phyloP scores from a whole-genome alignment of 768 basidiomycete genomes.

The Leccinum rimulosum region DNA sequence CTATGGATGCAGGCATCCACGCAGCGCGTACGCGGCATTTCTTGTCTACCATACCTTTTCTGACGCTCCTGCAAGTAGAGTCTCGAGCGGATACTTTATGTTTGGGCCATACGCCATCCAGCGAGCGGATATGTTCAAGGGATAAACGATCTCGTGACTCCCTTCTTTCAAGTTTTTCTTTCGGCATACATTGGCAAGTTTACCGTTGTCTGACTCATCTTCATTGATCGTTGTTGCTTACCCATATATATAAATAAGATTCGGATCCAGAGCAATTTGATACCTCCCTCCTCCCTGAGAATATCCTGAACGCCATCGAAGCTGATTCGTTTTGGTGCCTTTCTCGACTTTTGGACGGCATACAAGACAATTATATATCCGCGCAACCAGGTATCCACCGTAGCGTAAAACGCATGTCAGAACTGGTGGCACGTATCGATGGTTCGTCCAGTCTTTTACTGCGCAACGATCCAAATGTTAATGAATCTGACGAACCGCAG shows the following conservation, averaged over 20 bases:
- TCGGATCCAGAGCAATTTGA: slow-evolving; percentile 90
- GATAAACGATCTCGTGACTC: slow-evolving; percentile 97
- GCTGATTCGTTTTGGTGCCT: slow-evolving; percentile 99
- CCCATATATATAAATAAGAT: slow-evolving; percentile 48
- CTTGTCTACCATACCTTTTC: slow-evolving; percentile 1
- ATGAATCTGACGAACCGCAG: slow-evolving; percentile 36
- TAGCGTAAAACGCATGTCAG: slow-evolving; percentile 91
- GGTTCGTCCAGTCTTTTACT: slow-evolving; percentile 43
- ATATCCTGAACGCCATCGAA: slow-evolving; percentile 81
- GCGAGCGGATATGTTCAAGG: slow-evolving; percentile 99
- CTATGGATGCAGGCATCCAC: slow-evolving; percentile 91
- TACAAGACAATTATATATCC: slow-evolving; percentile 97
- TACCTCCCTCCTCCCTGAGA: slow-evolving; percentile 65
- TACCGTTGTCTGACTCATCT: neutral
- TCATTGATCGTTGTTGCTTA: slow-evolving; percentile 4
- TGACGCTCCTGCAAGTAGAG: slow-evolving; percentile 50
- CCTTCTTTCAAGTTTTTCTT: slow-evolving; percentile 97
- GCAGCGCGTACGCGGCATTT: slow-evolving; percentile 64
- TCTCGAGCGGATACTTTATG: slow-evolving; percentile 92
- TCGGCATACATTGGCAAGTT: slow-evolving; percentile 86
- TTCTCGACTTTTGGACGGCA: slow-evolving; percentile 91
- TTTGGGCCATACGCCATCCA: slow-evolving; percentile 99
- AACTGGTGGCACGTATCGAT: slow-evolving; percentile 88
- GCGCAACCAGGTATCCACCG: slow-evolving; percentile 96
- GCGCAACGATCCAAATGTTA: neutral